Evolutionary conservation across 495 filamentous ascomycete species (phyloP), one percentile per base, ranked within the genome.

Genomic region (Tuber magnatum): DNA sequence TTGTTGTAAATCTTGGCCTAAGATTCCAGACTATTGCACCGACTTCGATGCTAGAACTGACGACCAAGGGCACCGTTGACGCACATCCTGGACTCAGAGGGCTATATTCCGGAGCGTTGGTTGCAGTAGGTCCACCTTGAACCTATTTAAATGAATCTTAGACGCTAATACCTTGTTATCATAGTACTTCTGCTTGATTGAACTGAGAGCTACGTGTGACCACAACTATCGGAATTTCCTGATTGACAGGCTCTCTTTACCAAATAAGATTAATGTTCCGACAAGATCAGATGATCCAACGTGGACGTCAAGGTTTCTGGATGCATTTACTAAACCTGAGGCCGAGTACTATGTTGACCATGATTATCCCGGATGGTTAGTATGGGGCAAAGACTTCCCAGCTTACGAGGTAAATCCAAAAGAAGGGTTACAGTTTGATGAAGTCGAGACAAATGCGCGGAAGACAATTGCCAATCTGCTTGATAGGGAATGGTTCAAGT

Each of bases 281-380:
- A 94, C 94, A 14, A 87, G 89, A 61, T 86, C 87, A 1, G 87
- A 92, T 71, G 91, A 97, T 80, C 88, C 91, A 35, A 84, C 87
- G 22, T 94, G 92, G 87, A 98, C 95, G 0, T 80, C 91, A 74
- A 85, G 91, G 35, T 96, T 92, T 79, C 85, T 99, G 3, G 85
- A 88, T 0, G 88, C 88, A 80, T 99, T 99, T 84, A 90, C 91
- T 20, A 86, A 91, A 44, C 90, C 91, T 40, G 81, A 82, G 1
- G 89, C 92, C 9, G 88, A 97, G 73, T 96, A 94, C 82, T 97
- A 92, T 78, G 89, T 97, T 73, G 95, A 99, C 81, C 88, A 88
- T 73, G 94, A 97, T 81, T 92, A 97, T 83, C 93, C 94, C 16
- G 95, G 95, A 39, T 99, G 95, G 95, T 88, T 99, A n/a, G 93